Evolutionary conservation across 2,329 filamentous ascomycete genomes (phyloP).

Genomic region (Celoporthe dispersa): DNA sequence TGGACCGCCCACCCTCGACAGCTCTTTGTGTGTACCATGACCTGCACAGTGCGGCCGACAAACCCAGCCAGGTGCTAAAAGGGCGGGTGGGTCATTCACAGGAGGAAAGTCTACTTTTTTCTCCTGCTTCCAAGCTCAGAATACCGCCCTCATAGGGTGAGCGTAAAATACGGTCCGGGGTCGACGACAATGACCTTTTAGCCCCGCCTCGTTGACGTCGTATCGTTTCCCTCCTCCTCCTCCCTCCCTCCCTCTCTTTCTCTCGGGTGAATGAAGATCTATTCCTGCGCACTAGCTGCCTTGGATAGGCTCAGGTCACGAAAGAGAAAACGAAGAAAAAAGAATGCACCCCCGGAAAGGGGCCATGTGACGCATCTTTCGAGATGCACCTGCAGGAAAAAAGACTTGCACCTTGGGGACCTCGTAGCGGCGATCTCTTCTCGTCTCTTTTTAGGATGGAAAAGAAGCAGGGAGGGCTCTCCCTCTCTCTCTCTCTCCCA

Average conservation of each 20-base stretch:
- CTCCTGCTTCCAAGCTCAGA: neutral
- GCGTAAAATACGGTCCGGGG: slow-evolving; percentile 1
- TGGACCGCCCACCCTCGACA: neutral
- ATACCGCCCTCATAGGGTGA: neutral
- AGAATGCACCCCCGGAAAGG: too few relatives aligned
- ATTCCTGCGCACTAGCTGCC: neutral
- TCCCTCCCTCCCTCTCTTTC: neutral
- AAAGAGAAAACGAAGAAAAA: neutral
- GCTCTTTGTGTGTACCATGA: neutral
- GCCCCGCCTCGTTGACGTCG: neutral
- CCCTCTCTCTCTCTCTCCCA: too few relatives aligned
- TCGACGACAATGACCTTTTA: neutral
- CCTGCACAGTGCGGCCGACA: neutral
- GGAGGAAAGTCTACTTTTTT: neutral
- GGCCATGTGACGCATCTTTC: slow-evolving; percentile 2
- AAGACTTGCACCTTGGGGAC: neutral
- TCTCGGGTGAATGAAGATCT: neutral
- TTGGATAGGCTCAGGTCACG: neutral
- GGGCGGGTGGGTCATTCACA: neutral
- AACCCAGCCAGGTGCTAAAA: neutral
- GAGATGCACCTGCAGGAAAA: neutral
- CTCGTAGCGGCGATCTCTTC: neutral
- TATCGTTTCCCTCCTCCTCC: neutral
- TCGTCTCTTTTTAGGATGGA: neutral
- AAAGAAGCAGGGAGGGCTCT: neutral